A percentile compares a stretch with the other conserved stretches of the same genome.
Conservation (phyloP, 306 rosid species). For the Lablab purpureus region DNA sequence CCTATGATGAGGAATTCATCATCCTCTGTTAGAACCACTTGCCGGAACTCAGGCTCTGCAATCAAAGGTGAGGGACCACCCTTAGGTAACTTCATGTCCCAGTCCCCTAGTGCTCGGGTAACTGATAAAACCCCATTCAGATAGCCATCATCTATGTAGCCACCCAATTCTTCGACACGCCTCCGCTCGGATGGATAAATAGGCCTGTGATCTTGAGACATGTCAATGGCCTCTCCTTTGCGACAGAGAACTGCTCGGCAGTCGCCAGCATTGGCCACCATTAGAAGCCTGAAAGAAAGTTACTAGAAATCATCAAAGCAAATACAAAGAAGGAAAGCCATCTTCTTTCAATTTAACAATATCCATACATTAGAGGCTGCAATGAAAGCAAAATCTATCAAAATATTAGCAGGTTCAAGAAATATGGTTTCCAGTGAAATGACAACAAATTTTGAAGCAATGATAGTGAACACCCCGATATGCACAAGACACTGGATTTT, state of each 20-base stretch:
- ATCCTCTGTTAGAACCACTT: conserved; percentile 74
- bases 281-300: conserved; percentile 66
- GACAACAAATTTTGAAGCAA: not conserved
- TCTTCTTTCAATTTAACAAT: not conserved
- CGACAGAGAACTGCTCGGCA: conserved; percentile 96
- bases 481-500: conserved; percentile 30
- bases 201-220: conserved; percentile 97
- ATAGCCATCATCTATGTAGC: conserved; percentile 81
- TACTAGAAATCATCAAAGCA: conserved; percentile 41
- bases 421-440: not conserved
- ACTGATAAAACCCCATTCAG: conserved; percentile 91
- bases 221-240: conserved; percentile 91
- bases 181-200: conserved; percentile 70
- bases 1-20: conserved; percentile 98
- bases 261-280: conserved; percentile 98
- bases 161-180: conserved; percentile 87
- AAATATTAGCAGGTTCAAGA: conserved; percentile 28
- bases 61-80: conserved; percentile 86
- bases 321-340: conserved; percentile 10
- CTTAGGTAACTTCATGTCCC: conserved; percentile 92
- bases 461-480: not conserved
- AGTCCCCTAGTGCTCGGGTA: conserved; percentile 91
- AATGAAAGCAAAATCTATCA: not conserved
- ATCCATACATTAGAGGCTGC: conserved; percentile 6
- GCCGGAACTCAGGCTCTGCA: conserved; percentile 89